Evolutionary conservation across 2,329 filamentous ascomycete genomes (phyloP), one percentile per base, ranked within the genome.

Genomic region (Teratosphaeria zuluensis): DNA sequence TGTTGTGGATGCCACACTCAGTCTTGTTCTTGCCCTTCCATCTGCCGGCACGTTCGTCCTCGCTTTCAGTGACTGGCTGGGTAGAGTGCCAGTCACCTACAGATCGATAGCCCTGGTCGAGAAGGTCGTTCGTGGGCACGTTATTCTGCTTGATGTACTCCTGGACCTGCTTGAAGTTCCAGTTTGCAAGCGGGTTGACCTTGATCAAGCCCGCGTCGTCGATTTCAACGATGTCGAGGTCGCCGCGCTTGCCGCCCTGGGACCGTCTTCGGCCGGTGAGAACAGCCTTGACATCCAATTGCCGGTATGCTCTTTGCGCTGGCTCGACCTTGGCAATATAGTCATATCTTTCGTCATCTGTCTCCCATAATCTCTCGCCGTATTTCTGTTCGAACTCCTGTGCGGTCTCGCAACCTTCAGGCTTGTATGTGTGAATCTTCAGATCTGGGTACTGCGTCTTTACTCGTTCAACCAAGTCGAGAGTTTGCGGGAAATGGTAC

Each of bases 1-100:
- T 95, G 81, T 97, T 97, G 84, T 99, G 94, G 71, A 99, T 97
- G 54, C 94, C 94, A 74, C 94, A 99, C 79, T 99, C 94, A 16
- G 91, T 95, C 86, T 99, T 99, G 69, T 82, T 78, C 75, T 91
- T 88, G 62, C 94, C 94, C 82, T 96, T 96, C 94, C 94, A 99
- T 66, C 94, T 87, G 59, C 94, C 94, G 8, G 94, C 88, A 56
- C 94, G 87, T 83, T 99, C 94, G 69, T 97, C 94, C 77, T 99
- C 94, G 64, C 89, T 89, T 60, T 92, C 90, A 63, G 81, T 85
- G 61, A 97, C 91, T 12, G 94, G 92, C 64, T 79, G 87, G 3
- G 94, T 99, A 55, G 91, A 96, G 81, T 99, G 94, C 90, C 92
- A 97, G 80, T 99, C 94, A 62, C 94, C 94, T 63, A 99, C 82